Conservation (phyloP, 192 early-diverging fungal species). For the Phycomyces blakesleeanus region DNA sequence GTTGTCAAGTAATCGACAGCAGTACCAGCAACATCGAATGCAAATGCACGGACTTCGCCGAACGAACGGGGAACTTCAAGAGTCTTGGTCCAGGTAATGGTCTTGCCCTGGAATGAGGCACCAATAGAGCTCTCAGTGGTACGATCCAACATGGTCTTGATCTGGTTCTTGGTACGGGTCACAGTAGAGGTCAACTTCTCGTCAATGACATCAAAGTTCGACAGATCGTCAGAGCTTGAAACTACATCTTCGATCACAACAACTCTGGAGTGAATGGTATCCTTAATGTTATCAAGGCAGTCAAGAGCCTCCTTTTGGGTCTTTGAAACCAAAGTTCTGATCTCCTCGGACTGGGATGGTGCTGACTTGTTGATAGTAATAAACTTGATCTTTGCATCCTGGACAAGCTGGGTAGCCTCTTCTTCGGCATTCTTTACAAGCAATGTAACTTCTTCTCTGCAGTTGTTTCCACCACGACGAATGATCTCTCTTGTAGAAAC, state of each 20-base stretch:
- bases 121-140: conserved; percentile 11
- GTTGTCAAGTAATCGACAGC: conserved; percentile 16
- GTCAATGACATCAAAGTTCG: conserved; percentile 2
- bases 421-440: conserved; percentile 8
- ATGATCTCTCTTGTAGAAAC: not conserved
- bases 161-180: conserved; percentile 10
- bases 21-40: conserved; percentile 22
- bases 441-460: conserved; percentile 1
- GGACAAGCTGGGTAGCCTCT: conserved; percentile 1
- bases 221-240: not conserved
- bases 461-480: not conserved
- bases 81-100: conserved; percentile 24
- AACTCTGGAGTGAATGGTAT: conserved; percentile 5
- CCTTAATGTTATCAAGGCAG: conserved; percentile 5
- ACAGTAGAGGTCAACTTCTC: conserved; percentile 11
- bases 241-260: conserved; percentile 5
- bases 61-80: conserved; percentile 18
- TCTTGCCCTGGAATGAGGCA: conserved; percentile 22
- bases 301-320: not conserved
- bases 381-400: conserved; percentile 7
- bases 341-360: not conserved
- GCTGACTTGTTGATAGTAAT: not conserved
- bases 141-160: conserved; percentile 2
- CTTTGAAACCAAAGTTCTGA: not conserved
- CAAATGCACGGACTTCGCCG: conserved; percentile 12